A percentile compares a stretch with the other conserved stretches of the same genome.
Conservation (phyloP, 2,329 filamentous ascomycete species). For the Nemania sp. region DNA sequence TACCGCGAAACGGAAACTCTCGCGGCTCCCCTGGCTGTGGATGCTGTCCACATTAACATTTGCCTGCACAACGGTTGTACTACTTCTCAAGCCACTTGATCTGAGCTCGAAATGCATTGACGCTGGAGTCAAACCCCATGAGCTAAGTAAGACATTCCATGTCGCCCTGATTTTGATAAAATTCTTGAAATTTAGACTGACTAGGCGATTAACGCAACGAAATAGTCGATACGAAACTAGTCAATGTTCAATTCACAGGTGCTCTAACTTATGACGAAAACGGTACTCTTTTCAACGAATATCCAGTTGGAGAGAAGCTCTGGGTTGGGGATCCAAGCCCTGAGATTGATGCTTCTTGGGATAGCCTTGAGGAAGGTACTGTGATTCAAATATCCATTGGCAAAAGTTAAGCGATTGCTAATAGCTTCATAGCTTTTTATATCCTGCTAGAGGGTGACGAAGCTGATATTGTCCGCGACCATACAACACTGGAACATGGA, state of each 20-base stretch:
- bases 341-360: constrained; percentile 16
- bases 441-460: constrained; percentile 18
- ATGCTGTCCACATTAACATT: constrained; percentile 11
- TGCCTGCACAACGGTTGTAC: constrained; percentile 1
- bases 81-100: neutral
- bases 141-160: too few species aligned
- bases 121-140: too few species aligned
- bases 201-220: too few species aligned
- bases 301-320: neutral
- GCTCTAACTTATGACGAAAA: constrained; percentile 15
- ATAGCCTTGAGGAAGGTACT: constrained; percentile 13
- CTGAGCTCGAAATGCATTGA: too few species aligned
- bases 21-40: constrained; percentile 9
- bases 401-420: too few species aligned
- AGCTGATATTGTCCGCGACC: constrained; percentile 8
- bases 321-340: constrained; percentile 26
- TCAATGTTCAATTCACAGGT: constrained; percentile 8
- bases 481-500: constrained; percentile 8
- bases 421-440: neutral
- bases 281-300: constrained; percentile 17
- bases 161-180: too few species aligned
- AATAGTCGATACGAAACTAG: too few species aligned
- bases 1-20: neutral
- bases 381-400: too few species aligned
- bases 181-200: too few species aligned